Base-by-base conservation (phyloP, 345 rosid species). In the Populus simonii region DNA sequence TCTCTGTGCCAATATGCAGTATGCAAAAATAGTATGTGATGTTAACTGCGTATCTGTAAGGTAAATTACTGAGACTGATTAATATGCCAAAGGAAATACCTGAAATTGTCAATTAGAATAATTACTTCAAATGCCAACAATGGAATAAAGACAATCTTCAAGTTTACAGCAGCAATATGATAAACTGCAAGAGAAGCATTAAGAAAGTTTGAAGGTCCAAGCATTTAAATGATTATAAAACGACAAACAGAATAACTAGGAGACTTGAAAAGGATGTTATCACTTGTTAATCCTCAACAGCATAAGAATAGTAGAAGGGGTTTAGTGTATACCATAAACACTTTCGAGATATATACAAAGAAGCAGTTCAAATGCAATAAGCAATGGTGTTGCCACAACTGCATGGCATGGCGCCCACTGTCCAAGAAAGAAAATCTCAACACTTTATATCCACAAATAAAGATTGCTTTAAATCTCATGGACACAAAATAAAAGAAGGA, bases 401-500 rank as follows among this genome's bases (percentile, higher is more conserved):
- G 99, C 90, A 87, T 96, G 99, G 87, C 99, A 96, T 17, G 99
- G 99, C 70, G 99, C 98, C 99, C 99, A 96, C 99, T 96, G 92
- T 89, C 75, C 73, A 85, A 81, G 76, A 47, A 82, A 82, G 57
- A 71, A 84, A 72, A 78, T 62, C 53, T 53, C 72, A 75, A 71
- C 49, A 66, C 20, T 41, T 73, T 38, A 77, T 22, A 68, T 71
- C 49, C 51, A 27, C 6, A 31, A 4, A 41, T 13, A 36, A 27
- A 15, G 69, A 27, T 66, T 15, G 69, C 5, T 29, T 66, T 27
- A 35, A 29, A 66, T 15, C 5, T 16, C 36, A 65, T 38, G 35
- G n/a, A 12, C 72, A 2, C 27, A 65, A 78, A 23, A 51, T 49
- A 12, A 39, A 43, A 73, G 66, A 59, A 76, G 66, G 20, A 27